Percentiles rank a stretch among this genome's conserved stretches.
Evolutionary conservation across 805 yeast genomes (phyloP).

Genomic region (Sugiyamaella mastotermitis): DNA sequence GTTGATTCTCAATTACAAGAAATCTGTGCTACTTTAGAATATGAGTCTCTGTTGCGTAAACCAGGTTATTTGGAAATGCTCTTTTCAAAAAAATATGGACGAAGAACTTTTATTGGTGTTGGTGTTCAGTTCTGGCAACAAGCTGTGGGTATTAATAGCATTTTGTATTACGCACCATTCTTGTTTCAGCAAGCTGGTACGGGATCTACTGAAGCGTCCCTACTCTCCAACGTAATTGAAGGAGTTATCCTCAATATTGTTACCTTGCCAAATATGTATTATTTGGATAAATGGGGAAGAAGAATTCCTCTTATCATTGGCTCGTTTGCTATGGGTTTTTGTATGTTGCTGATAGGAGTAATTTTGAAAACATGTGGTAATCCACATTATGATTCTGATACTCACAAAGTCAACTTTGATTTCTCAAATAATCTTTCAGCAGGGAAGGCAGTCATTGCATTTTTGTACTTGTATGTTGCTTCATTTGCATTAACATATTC

Average conservation of each 20-base stretch:
- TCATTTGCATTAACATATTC: constrained; percentile 53
- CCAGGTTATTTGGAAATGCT: neutral
- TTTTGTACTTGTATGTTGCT: constrained; percentile 44
- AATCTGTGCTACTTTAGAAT: constrained; percentile 2
- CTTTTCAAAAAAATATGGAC: constrained; percentile 8
- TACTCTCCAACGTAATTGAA: constrained; percentile 61
- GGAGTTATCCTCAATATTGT: constrained; percentile 59
- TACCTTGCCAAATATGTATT: constrained; percentile 54
- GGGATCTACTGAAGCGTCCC: constrained; percentile 41
- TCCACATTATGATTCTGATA: constrained; percentile 18
- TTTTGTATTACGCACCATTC: constrained; percentile 39
- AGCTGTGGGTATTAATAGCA: constrained; percentile 11
- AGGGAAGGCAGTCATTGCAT: constrained; percentile 37
- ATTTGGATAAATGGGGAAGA: constrained; percentile 30
- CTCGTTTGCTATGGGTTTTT: constrained; percentile 13
- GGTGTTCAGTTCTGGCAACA: constrained; percentile 27
- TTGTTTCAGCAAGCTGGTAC: constrained; percentile 49
- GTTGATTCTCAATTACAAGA: constrained; percentile 7
- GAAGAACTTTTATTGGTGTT: constrained; percentile 25
- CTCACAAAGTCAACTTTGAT: constrained; percentile 16
- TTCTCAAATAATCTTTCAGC: constrained; percentile 13
- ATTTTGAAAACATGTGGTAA: constrained; percentile 18
- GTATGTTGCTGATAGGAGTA: constrained; percentile 52
- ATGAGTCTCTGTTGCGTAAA: neutral
- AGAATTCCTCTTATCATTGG: constrained; percentile 14